A percentile compares a stretch with the other conserved stretches of the same genome.
Conservation (phyloP, 148 eudicot species). For the Amaranthus hypochondriacus region DNA sequence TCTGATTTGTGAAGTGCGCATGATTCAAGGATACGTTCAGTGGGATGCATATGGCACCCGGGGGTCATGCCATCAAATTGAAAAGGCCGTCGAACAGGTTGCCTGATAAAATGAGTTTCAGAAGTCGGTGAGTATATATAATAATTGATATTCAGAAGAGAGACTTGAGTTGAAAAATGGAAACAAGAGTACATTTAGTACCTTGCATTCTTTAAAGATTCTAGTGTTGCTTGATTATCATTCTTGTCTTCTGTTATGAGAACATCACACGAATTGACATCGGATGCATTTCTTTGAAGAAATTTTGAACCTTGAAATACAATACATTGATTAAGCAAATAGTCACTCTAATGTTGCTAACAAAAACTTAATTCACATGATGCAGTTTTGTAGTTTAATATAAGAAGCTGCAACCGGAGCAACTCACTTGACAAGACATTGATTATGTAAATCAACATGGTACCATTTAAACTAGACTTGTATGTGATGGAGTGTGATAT, state of each 20-base stretch:
- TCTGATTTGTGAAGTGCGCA: constrained; percentile 22
- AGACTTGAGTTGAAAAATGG: neutral
- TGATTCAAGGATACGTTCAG: constrained; percentile 21
- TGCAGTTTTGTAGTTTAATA: neutral
- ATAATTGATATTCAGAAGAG: too few species aligned
- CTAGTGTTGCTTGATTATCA: constrained; percentile 23
- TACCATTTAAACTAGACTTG: too few species aligned
- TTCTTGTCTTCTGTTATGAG: constrained; percentile 12
- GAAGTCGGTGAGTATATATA: neutral
- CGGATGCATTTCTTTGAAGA: constrained; percentile 11
- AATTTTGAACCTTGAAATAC: constrained; percentile 11
- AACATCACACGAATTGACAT: constrained; percentile 12
- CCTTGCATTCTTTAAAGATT: constrained; percentile 20
- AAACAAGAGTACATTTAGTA: neutral
- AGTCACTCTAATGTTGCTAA: too few species aligned
- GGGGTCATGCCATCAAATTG: constrained; percentile 22
- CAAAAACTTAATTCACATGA: neutral
- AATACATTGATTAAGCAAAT: neutral
- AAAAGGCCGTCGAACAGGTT: constrained; percentile 27
- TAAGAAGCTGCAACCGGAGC: too few species aligned
- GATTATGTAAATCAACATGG: too few species aligned
- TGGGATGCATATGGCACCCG: neutral
- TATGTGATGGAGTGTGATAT: too few species aligned
- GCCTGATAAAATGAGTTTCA: constrained; percentile 9
- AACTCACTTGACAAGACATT: too few species aligned